phyloP scores from a whole-genome alignment of 2,329 filamentous ascomycete species.

The Cadophora gregata region DNA sequence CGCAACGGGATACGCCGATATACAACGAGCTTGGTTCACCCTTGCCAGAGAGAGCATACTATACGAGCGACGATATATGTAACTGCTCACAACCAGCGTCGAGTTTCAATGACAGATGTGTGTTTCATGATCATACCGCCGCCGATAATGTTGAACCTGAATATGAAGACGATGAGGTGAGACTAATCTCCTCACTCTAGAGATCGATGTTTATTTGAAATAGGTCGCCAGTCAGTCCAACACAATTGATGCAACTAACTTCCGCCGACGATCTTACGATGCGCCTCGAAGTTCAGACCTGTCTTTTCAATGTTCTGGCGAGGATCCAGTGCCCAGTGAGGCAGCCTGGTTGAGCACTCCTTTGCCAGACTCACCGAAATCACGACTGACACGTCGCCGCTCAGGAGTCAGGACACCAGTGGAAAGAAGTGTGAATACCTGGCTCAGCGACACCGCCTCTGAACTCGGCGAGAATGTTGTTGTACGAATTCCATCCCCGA shows the following conservation, averaged over 20 bases:
- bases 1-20: slow-evolving; percentile 36
- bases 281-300: slow-evolving; percentile 32
- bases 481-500: slow-evolving; percentile 28
- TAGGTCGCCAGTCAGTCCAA: not conserved
- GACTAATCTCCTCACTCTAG: no score
- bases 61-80: slow-evolving; percentile 25
- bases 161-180: slow-evolving; percentile 7
- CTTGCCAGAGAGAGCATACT: slow-evolving; percentile 29
- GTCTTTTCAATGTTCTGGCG: slow-evolving; percentile 40
- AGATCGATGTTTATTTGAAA: not conserved
- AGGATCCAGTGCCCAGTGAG: slow-evolving; percentile 27
- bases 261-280: not conserved
- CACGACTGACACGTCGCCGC: not conserved
- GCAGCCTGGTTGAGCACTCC: slow-evolving; percentile 31
- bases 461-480: slow-evolving; percentile 34
- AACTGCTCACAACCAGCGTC: slow-evolving; percentile 24
- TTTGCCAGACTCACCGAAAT: slow-evolving; percentile 7
- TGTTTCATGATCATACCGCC: slow-evolving; percentile 27
- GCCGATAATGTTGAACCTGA: not conserved
- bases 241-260: not conserved
- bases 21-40: slow-evolving; percentile 36
- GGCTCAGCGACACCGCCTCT: slow-evolving; percentile 35
- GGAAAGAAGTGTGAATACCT: slow-evolving; percentile 33
- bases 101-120: slow-evolving; percentile 26
- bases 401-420: not conserved